Conservation (phyloP, 2,329 filamentous ascomycete species). For the Corinectria fuckeliana region DNA sequence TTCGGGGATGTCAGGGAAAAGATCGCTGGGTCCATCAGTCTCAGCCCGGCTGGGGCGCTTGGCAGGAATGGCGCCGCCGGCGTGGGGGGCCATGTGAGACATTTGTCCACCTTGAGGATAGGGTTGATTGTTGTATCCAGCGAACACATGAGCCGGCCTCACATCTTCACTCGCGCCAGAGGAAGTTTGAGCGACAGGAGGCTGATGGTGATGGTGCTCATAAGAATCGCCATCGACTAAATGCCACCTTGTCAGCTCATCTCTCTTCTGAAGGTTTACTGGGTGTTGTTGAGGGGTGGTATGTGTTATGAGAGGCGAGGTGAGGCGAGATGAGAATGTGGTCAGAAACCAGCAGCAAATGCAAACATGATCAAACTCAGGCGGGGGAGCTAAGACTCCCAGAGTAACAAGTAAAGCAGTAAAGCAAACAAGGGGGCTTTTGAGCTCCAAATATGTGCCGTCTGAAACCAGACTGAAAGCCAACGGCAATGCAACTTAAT, state of each 20-base stretch:
- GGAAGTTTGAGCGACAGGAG: constrained; percentile 60
- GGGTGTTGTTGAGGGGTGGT: constrained; percentile 12
- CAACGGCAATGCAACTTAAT: constrained; percentile 41
- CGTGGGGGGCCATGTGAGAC: constrained; percentile 61
- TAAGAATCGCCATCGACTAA: constrained; percentile 67
- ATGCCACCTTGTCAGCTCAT: constrained; percentile 42
- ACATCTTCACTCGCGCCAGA: constrained; percentile 65
- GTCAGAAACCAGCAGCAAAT: constrained; percentile 18
- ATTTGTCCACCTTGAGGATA: constrained; percentile 65
- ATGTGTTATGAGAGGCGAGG: constrained; percentile 2
- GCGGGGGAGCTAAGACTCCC: background rate
- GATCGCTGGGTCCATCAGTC: constrained; percentile 67
- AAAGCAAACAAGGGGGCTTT: constrained; percentile 26
- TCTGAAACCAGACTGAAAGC: constrained; percentile 31
- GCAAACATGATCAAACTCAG: constrained; percentile 16
- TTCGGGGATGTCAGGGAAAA: constrained; percentile 89
- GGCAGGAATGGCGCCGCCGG: constrained; percentile 45
- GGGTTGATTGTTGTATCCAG: constrained; percentile 69
- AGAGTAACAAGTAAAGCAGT: constrained; percentile 20
- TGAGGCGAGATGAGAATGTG: constrained; percentile 6
- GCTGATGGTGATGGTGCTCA: constrained; percentile 72
- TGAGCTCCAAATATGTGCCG: constrained; percentile 9
- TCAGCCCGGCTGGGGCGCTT: constrained; percentile 51
- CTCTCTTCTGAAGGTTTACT: constrained; percentile 24
- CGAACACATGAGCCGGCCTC: constrained; percentile 77